Percentiles rank a stretch among this genome's conserved stretches.
These are phyloP conservation scores for Zymoseptoria tritici DNA, from an alignment of 2,329 filamentous ascomycete genomes.

Conservation along the genomic window DNA sequence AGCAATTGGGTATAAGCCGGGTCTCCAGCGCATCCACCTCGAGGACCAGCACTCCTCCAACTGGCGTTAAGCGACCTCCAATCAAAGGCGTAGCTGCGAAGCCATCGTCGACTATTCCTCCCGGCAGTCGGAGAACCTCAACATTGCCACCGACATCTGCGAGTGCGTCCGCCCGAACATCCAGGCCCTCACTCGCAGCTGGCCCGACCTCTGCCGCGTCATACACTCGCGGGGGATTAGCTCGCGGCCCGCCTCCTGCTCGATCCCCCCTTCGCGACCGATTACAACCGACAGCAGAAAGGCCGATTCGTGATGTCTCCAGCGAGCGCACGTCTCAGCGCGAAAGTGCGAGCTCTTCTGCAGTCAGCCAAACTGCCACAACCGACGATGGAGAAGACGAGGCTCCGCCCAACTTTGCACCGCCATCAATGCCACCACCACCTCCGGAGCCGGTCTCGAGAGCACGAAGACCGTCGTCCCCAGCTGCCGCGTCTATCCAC, in stretches of 20 bases:
- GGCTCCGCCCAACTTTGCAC: constrained; percentile 25
- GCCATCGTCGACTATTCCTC: constrained; percentile 49
- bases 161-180: constrained; percentile 1
- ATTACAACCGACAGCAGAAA: constrained; percentile 18
- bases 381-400: constrained; percentile 20
- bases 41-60: constrained; percentile 58
- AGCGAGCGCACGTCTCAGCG: constrained; percentile 19
- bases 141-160: constrained; percentile 27
- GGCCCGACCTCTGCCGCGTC: constrained; percentile 9
- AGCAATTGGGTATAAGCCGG: constrained; percentile 51
- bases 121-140: constrained; percentile 32
- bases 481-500: constrained; percentile 23
- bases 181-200: constrained; percentile 5
- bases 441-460: constrained; percentile 16
- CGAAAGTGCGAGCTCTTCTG: constrained; percentile 15
- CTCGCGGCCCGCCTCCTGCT: constrained; percentile 8
- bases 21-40: constrained; percentile 53
- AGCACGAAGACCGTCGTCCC: constrained; percentile 28
- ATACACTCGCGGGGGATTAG: constrained; percentile 10
- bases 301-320: constrained; percentile 16
- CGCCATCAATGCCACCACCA: constrained; percentile 22
- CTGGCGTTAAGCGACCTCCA: constrained; percentile 27
- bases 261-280: constrained; percentile 12
- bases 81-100: constrained; percentile 40
- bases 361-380: constrained; percentile 15